These are phyloP conservation scores for Pseudopithomyces maydicus DNA, from an alignment of 2,329 filamentous ascomycete species.

Conservation along the genomic window DNA sequence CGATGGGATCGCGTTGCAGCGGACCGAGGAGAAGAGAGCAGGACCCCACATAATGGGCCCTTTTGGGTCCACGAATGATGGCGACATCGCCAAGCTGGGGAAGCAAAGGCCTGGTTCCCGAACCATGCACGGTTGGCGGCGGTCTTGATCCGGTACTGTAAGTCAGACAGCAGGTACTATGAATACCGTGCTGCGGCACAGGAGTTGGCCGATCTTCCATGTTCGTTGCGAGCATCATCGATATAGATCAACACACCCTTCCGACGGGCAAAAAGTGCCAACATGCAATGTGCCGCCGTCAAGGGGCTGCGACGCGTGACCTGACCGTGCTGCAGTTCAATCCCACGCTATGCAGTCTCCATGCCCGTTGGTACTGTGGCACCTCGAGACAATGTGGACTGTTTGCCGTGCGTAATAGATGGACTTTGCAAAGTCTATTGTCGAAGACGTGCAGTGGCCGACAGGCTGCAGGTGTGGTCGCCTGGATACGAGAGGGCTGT, in stretches of 20 bases:
- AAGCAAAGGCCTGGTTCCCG: not conserved
- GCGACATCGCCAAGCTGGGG: conserved; percentile 4
- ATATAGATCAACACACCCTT: not conserved
- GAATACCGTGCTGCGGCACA: conserved; percentile 2
- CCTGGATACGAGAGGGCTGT: too few species aligned
- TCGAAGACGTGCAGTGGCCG: not conserved
- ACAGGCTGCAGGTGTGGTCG: not conserved
- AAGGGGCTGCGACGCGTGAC: not conserved
- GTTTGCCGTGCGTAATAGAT: conserved; percentile 1
- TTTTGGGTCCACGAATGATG: conserved; percentile 1
- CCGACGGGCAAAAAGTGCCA: not conserved
- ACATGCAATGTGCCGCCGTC: not conserved
- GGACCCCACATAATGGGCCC: not conserved
- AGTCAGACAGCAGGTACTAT: too few species aligned
- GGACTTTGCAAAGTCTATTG: not conserved
- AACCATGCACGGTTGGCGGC: conserved; percentile 2
- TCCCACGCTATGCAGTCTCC: not conserved
- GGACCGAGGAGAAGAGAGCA: not conserved
- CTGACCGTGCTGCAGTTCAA: not conserved
- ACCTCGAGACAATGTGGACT: not conserved
- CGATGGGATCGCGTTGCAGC: not conserved
- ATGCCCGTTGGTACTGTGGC: conserved; percentile 1
- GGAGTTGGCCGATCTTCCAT: not conserved
- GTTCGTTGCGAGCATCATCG: not conserved
- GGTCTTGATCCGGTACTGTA: not conserved